Percentiles rank a stretch among this genome's conserved stretches.
These are phyloP conservation scores for Mycena haematopus DNA, from an alignment of 768 basidiomycete species.

Conservation along the genomic window DNA sequence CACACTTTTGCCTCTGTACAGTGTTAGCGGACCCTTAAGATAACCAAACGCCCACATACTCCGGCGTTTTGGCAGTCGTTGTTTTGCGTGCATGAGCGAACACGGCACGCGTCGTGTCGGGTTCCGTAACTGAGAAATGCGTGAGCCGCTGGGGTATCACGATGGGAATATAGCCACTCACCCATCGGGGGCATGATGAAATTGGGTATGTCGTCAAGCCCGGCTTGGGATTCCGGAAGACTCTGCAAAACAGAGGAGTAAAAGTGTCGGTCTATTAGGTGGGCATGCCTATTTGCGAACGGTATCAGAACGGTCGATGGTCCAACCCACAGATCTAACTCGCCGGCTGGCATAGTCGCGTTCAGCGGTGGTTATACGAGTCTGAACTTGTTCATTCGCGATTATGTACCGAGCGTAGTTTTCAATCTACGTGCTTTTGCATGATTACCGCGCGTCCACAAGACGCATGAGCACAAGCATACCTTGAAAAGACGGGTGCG, in stretches of 20 bases:
- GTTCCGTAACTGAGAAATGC: constrained; percentile 25
- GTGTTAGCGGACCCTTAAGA: constrained; percentile 17
- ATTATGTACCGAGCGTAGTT: constrained; percentile 84
- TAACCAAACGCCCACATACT: constrained; percentile 51
- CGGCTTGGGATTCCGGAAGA: constrained; percentile 77
- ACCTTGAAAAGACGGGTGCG: constrained; percentile 89
- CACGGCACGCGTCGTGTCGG: constrained; percentile 52
- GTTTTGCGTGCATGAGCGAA: constrained; percentile 57
- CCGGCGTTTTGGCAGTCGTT: constrained; percentile 45
- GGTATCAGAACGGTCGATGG: neutral
- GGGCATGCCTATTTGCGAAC: constrained; percentile 63
- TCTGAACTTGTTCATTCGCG: constrained; percentile 72
- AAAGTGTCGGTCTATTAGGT: constrained; percentile 79
- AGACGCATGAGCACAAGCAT: constrained; percentile 27
- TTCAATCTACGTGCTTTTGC: constrained; percentile 69
- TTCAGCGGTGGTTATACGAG: constrained; percentile 83
- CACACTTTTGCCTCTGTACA: constrained; percentile 66
- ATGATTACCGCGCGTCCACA: constrained; percentile 28
- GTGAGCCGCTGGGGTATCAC: neutral
- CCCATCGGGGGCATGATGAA: constrained; percentile 77
- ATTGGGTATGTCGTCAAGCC: constrained; percentile 74
- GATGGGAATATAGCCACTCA: constrained; percentile 40
- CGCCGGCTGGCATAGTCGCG: constrained; percentile 80
- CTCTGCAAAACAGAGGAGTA: constrained; percentile 81
- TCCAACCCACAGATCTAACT: constrained; percentile 27